Evolutionary conservation across 257 asterid species (phyloP), one percentile per base, ranked within the genome.

Genomic region (Orobanche coerulescens): DNA sequence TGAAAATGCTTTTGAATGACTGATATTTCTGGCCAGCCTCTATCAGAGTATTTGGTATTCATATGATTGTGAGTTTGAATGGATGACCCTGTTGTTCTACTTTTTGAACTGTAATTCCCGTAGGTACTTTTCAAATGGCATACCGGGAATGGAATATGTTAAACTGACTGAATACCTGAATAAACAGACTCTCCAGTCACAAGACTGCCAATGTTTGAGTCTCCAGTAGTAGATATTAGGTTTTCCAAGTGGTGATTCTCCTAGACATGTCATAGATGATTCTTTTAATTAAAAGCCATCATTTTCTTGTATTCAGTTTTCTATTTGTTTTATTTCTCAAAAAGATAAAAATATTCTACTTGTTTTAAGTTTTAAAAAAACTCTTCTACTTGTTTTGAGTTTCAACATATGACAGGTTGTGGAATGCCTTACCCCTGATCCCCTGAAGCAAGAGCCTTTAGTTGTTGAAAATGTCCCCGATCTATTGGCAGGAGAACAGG

Each of bases 401-500:
- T n/a, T n/a, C n/a, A 30, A 67, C 18, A 56, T 54, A 46, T 56
- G 74, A 65, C 97, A 93, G 99, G 92, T 86, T 64, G 53, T 79
- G 72, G 72, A 76, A 51, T 76, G 80, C 84, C 73, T 86, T 58
- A 74, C 67, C 19, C 90, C 99, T 73, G 97, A 93, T 73, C 94
- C 94, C n/a, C 28, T 84, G 89, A 89, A 84, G 71, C 96, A 89
- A 76, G 96, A 93, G 72, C 75, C 85, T 59, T 83, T 89, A 42
- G 73, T 85, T 43, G 79, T 82, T 56, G 96, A 93, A 79, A 93
- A 93, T 62, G 62, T 78, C 24, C 92, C 90, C 43, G 97, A 93
- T 82, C 75, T 78, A 18, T 72, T 89, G 90, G 91, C 97, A 7
- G 99, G 97, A 67, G 99, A 93, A 66, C 97, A 93, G 99, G 99